Evolutionary conservation across 768 basidiomycete species (phyloP), one percentile per base, ranked within the genome.

Genomic region (Phylloporus arenicola): DNA sequence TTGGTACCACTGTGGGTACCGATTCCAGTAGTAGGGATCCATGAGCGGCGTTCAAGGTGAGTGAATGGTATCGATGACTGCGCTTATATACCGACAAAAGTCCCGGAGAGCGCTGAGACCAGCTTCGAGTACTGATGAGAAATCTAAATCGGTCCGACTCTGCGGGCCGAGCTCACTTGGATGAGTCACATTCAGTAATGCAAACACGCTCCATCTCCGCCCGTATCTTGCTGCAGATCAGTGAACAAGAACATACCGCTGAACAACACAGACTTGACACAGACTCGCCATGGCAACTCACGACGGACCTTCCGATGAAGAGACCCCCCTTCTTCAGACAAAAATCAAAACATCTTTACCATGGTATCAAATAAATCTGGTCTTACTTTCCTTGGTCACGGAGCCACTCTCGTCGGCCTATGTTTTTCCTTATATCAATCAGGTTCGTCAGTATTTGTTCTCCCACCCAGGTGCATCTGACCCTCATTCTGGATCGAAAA

Each of bases 341-440:
- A 64, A 47, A 25, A 9, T 40, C 13, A 61, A 55, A 50, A 80
- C 75, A 3, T 77, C 80, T 13, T 61, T 84, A 27, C 81, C 81
- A 13, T 75, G 75, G 69, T 43, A 68, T 22, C 82, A 82, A 55
- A 64, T 83, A 24, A 66, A 58, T 1, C 66, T 82, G n/a, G 60
- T 77, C 19, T 60, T 82, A 22, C 58, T 81, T 2, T 53, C 78
- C 16, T 73, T 80, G 56, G 46, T 80, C 22, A 75, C 75, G 30
- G 83, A 84, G 60, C 82, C 82, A 1, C 59, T 83, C 16, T 71
- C 76, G 9, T 74, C 76, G 17, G 64, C 70, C 50, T 80, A 78
- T 16, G 83, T 84, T 34, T 77, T 79, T 47, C 81, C 83, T 0
- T 84, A 81, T 55, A 79, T 84, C 55, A 82, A 81, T 53, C 77